Conservation (phyloP, 306 rosid species). For the Prinsepia uniflora region DNA sequence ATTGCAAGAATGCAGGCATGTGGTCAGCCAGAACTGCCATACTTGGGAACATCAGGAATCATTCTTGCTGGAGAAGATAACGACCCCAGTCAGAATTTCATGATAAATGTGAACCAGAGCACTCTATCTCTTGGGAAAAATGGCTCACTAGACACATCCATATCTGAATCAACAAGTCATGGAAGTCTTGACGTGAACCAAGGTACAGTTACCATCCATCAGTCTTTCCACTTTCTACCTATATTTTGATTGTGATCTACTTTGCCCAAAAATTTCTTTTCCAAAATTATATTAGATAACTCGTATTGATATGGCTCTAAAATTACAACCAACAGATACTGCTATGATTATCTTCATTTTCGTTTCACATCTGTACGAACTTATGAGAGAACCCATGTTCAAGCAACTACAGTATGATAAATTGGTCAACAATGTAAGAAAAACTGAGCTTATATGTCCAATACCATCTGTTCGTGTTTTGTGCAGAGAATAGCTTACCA, state of each 20-base stretch:
- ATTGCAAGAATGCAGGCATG: conserved; percentile 89
- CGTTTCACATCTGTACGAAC: conserved; percentile 1
- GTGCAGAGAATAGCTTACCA: conserved; percentile 54
- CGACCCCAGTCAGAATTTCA: conserved; percentile 33
- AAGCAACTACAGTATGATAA: background rate
- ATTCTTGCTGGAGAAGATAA: conserved; percentile 85
- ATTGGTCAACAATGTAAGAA: background rate
- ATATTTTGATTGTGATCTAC: conserved; percentile 6
- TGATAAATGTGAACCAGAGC: conserved; percentile 30
- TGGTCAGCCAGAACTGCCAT: conserved; percentile 69
- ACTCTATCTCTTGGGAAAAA: conserved; percentile 35
- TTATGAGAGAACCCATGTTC: background rate
- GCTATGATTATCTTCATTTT: background rate
- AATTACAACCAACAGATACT: background rate
- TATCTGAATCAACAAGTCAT: conserved; percentile 76
- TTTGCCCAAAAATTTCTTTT: background rate
- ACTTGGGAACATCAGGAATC: conserved; percentile 75
- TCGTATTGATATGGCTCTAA: background rate
- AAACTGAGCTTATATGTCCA: background rate
- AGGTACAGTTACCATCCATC: conserved; percentile 44
- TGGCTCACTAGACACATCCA: conserved; percentile 44
- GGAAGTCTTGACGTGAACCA: conserved; percentile 75
- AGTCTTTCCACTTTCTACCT: background rate
- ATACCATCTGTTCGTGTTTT: background rate
- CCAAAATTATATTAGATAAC: background rate